A percentile compares a stretch with the other conserved stretches of the same genome.
phyloP scores from a whole-genome alignment of 2,329 filamentous ascomycete species.

The Pestalotiopsis sp. region DNA sequence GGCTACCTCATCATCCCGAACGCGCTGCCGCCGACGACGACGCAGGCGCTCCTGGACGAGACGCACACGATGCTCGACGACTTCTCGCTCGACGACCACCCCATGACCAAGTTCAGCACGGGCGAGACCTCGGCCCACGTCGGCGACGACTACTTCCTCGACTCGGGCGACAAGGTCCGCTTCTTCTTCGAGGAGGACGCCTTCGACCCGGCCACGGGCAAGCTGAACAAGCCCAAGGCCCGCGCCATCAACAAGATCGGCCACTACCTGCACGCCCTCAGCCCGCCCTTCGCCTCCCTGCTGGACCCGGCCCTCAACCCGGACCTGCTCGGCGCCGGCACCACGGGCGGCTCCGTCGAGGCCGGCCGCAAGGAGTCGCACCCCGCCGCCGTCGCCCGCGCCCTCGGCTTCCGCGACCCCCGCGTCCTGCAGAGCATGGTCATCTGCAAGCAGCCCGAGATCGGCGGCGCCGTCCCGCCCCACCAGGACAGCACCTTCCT shows the following conservation, averaged over 20 bases:
- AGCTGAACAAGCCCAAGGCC: slow-evolving; percentile 76
- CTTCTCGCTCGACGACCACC: slow-evolving; percentile 82
- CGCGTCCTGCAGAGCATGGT: slow-evolving; percentile 90
- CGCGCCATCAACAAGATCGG: slow-evolving; percentile 89
- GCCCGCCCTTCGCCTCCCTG: slow-evolving; percentile 64
- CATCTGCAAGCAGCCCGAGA: slow-evolving; percentile 97
- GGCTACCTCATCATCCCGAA: slow-evolving; percentile 88
- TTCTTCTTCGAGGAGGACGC: slow-evolving; percentile 99
- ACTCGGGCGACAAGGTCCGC: slow-evolving; percentile 85
- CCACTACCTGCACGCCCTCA: slow-evolving; percentile 73
- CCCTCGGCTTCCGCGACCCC: slow-evolving; percentile 76
- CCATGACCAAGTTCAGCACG: slow-evolving; percentile 92
- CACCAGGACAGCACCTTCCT: slow-evolving; percentile 94
- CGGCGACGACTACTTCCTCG: slow-evolving; percentile 92
- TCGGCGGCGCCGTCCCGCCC: slow-evolving; percentile 85
- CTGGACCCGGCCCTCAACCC: slow-evolving; percentile 51
- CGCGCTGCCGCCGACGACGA: slow-evolving; percentile 69
- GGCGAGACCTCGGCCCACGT: slow-evolving; percentile 77
- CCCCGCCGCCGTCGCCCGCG: slow-evolving; percentile 66
- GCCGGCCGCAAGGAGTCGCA: slow-evolving; percentile 36
- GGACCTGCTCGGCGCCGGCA: slow-evolving; percentile 35
- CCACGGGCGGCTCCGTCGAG: slow-evolving; percentile 45
- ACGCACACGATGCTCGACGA: slow-evolving; percentile 73
- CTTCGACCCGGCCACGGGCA: slow-evolving; percentile 60
- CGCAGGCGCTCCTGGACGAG: slow-evolving; percentile 71